phyloP scores from a whole-genome alignment of 2,329 filamentous ascomycete species.

The Beauveria australis region DNA sequence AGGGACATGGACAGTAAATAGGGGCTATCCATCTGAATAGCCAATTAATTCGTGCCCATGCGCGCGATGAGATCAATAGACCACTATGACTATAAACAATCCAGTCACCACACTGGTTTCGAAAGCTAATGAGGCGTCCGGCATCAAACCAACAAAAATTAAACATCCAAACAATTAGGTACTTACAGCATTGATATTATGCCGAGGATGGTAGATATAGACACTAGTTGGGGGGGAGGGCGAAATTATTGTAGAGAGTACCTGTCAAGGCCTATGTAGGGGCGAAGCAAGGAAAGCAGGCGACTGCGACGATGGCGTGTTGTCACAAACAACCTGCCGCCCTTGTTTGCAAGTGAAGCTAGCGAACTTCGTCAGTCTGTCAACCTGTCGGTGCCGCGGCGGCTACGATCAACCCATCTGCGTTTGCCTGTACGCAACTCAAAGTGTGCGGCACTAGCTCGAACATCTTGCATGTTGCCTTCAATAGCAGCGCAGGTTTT shows the following conservation, averaged over 20 bases:
- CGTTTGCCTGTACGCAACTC: slow-evolving; percentile 84
- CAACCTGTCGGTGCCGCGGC: slow-evolving; percentile 18
- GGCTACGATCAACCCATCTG: slow-evolving; percentile 55
- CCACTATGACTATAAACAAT: no score
- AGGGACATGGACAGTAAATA: no score
- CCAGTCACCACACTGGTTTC: background rate
- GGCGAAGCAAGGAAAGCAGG: no score
- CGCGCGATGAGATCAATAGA: background rate
- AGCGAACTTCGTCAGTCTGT: background rate
- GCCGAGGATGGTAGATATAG: background rate
- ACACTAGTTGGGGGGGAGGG: background rate
- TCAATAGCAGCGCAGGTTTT: slow-evolving; percentile 82
- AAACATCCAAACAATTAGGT: background rate
- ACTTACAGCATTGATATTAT: background rate
- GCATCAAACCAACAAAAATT: background rate
- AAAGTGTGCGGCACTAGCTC: slow-evolving; percentile 70
- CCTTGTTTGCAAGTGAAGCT: background rate
- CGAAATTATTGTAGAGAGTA: background rate
- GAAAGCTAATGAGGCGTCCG: background rate
- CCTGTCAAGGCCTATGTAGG: no score
- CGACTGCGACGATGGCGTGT: no score
- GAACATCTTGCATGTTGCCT: slow-evolving; percentile 65
- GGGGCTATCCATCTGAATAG: no score
- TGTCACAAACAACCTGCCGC: no score
- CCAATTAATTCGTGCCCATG: background rate